A percentile compares a stretch with the other conserved stretches of the same genome.
These are phyloP conservation scores for Colletotrichum melonis DNA, from an alignment of 2,329 filamentous ascomycete genomes.

Conservation along the genomic window DNA sequence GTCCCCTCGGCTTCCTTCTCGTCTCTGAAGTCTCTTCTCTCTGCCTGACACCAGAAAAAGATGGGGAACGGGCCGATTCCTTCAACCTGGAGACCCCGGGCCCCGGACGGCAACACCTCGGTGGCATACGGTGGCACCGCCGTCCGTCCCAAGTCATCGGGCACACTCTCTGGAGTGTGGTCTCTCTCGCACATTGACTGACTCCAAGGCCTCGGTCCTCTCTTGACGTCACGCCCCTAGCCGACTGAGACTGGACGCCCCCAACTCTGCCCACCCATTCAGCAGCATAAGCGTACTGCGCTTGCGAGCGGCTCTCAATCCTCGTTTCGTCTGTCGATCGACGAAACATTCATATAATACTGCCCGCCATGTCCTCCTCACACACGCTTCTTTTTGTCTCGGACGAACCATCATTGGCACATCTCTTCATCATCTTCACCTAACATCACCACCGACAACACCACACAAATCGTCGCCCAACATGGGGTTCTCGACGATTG, in stretches of 20 bases:
- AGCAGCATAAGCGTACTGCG: neutral
- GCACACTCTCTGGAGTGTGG: neutral
- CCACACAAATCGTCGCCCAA: constrained; percentile 18
- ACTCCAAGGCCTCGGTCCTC: constrained; percentile 22
- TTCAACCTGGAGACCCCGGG: constrained; percentile 31
- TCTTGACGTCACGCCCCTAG: constrained; percentile 32
- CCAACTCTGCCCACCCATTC: neutral
- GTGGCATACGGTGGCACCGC: constrained; percentile 8
- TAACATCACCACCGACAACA: constrained; percentile 59
- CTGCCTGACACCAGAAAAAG: neutral
- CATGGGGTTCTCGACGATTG: constrained; percentile 45
- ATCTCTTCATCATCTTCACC: neutral
- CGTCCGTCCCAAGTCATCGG: constrained; percentile 31
- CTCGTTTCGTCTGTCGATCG: constrained; percentile 16
- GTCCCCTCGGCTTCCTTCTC: neutral
- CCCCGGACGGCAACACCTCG: constrained; percentile 29
- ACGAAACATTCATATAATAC: constrained; percentile 33
- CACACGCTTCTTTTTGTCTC: neutral
- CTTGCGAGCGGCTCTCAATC: neutral
- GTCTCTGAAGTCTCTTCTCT: neutral
- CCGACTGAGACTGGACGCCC: constrained; percentile 16
- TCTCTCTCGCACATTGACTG: neutral
- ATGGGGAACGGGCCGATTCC: constrained; percentile 34
- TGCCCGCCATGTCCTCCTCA: constrained; percentile 5
- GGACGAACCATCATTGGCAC: constrained; percentile 28